Evolutionary conservation across 2,329 filamentous ascomycete genomes (phyloP), one percentile per base, ranked within the genome.

Genomic region (Onygenales sp.): DNA sequence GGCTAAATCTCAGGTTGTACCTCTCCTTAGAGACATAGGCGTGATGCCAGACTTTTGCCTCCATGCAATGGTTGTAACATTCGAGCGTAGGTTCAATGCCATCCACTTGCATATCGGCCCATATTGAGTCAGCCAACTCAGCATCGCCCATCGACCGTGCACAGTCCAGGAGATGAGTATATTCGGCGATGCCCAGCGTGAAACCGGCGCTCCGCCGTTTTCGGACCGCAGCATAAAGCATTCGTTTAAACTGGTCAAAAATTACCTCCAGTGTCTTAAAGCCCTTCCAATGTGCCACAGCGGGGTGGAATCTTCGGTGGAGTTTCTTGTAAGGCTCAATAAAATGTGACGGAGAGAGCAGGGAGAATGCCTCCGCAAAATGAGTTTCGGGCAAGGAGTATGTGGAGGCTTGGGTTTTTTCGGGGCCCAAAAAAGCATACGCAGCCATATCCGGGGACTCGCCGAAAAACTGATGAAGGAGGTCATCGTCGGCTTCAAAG

Each of bases 361-460:
- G 73, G 36, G 77, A 76, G 33, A 91, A 65, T 8, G 86, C 77
- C 57, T 86, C 82, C 1, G 82, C 80, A 61, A 89, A 83, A 0
- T 77, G 77, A 1, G 76, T 71, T 1, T 74, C 66, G 0, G 84
- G 75, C 21, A 89, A 64, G 17, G 42, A 47, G 31, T 71, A 55
- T 8, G 45, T 41, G 13, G 35, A 17, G 39, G 43, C 21, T 32
- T 49, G 45, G 39, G 43, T 43, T 38, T 52, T 31, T 14, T 54
- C 52, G 9, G 41, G 54, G 43, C 32, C 58, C 55, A 54, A 60
- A 62, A 13, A 56, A 44, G 13, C 55, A 53, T 45, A 60, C 51
- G 35, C 51, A 48, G 14, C 61, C 58, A 32, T 52, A 48, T 31
- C 48, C 38, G 45, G 62, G 41, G 48, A 63, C 60, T 49, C 47